Evolutionary conservation across 768 basidiomycete species (phyloP), one percentile per base, ranked within the genome.

Genomic region (Lentinula lateritia): DNA sequence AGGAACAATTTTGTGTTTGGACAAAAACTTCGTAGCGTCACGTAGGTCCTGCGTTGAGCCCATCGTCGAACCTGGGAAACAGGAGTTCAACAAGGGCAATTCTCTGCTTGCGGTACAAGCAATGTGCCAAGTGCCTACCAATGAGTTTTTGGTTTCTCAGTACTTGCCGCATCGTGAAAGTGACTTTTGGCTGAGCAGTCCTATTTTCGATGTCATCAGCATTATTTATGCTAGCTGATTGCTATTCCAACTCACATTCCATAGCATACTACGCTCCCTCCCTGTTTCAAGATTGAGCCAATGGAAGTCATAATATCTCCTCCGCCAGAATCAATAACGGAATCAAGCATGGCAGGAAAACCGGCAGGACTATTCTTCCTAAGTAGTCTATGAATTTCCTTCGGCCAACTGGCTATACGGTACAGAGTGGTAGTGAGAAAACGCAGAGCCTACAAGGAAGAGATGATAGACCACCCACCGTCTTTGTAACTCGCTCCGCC

Each of bases 401-500:
- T 68, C 2, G 83, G 76, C 87, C 87, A 89, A 42, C 80, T 71
- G 58, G 77, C 83, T 83, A 59, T 13, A 43, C 50, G 20, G 46
- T n/a, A n/a, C 38, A 35, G 15, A 15, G 35, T 28, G 23, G 23
- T 23, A 23, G 23, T 23, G 23, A 23, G 23, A 23, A 23, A 23
- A 23, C 23, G 23, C 20, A 20, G 9, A 52, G 20, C 35, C 5
- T 0, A 35, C 10, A 5, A 23, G 13, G 16, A 34, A 48, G 23
- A 60, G n/a, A 60, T 35, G 18, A 13, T 46, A 34, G 50, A 34
- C 3, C 15, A 52, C 50, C 3, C 50, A 88, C 90, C 73, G 39
- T 83, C 77, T 68, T 81, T 88, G 70, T 94, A 95, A 67, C 79
- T 84, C 7, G 85, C 85, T 0, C 92, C 92, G n/a, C 84, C 92